phyloP scores from a whole-genome alignment of 1,284 basidiomycete species.

The Neolentinus lepideus region DNA sequence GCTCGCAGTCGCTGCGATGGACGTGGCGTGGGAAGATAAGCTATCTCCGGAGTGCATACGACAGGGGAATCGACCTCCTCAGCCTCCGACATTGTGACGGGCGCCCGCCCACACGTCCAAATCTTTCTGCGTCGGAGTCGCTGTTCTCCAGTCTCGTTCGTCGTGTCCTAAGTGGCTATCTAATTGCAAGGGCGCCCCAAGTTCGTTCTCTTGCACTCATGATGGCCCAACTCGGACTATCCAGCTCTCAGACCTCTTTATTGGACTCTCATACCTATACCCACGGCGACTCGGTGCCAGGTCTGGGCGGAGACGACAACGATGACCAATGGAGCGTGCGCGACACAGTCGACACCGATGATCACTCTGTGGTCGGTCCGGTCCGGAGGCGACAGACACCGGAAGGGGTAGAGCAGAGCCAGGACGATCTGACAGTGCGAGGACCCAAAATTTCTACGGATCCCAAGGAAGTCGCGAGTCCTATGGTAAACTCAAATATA shows the following conservation, averaged over 20 bases:
- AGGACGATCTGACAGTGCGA: slow-evolving; percentile 2
- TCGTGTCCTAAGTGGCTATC: background rate
- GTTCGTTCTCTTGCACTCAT: background rate
- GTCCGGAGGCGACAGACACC: background rate
- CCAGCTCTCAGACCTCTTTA: background rate
- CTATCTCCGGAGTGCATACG: background rate
- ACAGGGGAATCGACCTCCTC: background rate
- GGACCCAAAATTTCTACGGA: background rate
- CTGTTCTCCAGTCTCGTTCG: background rate
- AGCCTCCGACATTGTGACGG: background rate
- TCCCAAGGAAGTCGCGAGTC: background rate
- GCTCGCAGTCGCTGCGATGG: background rate
- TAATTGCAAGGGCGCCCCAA: background rate
- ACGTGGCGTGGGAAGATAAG: background rate
- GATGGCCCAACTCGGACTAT: background rate
- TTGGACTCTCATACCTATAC: background rate
- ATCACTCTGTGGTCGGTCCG: background rate
- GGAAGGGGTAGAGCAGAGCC: background rate
- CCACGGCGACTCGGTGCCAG: background rate
- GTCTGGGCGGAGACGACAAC: slow-evolving; percentile 9
- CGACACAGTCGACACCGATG: slow-evolving; percentile 2
- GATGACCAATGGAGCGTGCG: slow-evolving; percentile 2
- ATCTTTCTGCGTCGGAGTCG: background rate
- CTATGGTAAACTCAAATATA: background rate
- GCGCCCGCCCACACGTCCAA: background rate